A percentile compares a stretch with the other conserved stretches of the same genome.
Evolutionary conservation across 495 filamentous ascomycete species (phyloP).

Genomic region (Neurospora discreta): DNA sequence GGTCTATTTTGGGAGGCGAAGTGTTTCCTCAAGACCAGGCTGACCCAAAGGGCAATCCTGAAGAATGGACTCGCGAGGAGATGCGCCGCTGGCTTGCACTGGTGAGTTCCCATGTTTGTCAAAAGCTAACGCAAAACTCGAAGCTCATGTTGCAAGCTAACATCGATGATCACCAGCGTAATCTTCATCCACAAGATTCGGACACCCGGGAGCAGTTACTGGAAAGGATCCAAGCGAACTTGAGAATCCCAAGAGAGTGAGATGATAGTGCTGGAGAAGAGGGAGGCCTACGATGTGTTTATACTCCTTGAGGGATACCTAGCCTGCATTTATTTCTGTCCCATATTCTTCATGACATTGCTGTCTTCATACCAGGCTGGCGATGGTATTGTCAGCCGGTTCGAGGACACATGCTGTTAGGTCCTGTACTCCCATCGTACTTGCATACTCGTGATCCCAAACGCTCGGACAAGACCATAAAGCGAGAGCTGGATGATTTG

Average conservation of each 20-base stretch:
- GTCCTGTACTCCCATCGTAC: not conserved
- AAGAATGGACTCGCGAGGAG: constrained; percentile 61
- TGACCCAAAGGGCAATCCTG: constrained; percentile 75
- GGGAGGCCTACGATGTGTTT: not conserved
- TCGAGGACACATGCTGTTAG: not conserved
- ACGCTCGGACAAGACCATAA: not conserved
- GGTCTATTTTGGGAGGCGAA: constrained; percentile 73
- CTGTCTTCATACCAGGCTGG: not conserved
- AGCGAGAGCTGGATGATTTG: not conserved
- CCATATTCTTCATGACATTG: not conserved
- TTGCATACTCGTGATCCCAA: not conserved
- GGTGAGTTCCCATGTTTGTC: constrained; percentile 38
- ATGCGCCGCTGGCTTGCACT: constrained; percentile 62
- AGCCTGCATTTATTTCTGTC: not conserved
- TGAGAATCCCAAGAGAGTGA: constrained; percentile 39
- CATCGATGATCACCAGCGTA: constrained; percentile 41
- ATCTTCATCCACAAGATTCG: constrained; percentile 51
- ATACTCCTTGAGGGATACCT: not conserved
- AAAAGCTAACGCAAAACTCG: not conserved
- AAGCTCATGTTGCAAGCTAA: not conserved
- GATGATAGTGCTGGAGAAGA: not conserved
- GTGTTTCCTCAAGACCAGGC: constrained; percentile 53
- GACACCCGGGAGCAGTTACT: constrained; percentile 68
- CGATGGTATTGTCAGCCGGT: not conserved
- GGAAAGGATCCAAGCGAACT: constrained; percentile 69